Percentiles rank a stretch among this genome's conserved stretches.
Evolutionary conservation across 345 rosid species (phyloP).

Genomic region (Eucalyptus regnans): DNA sequence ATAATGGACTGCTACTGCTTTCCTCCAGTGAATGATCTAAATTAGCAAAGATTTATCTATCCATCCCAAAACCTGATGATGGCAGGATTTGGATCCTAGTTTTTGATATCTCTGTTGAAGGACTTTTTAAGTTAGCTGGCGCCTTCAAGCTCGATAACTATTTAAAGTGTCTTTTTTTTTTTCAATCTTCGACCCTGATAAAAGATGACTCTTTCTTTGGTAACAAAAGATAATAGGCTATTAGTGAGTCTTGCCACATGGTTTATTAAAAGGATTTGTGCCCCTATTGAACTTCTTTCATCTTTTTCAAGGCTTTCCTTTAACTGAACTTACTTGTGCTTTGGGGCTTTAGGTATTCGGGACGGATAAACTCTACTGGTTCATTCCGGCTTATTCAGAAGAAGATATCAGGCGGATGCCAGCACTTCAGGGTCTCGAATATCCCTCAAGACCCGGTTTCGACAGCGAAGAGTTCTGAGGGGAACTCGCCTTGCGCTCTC

Average conservation of each 20-base stretch:
- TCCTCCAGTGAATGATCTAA: neutral
- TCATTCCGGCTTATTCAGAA: conserved; percentile 51
- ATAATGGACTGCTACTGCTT: neutral
- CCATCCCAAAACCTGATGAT: neutral
- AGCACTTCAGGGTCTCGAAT: conserved; percentile 42
- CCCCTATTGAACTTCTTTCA: neutral
- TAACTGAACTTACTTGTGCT: neutral
- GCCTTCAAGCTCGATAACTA: neutral
- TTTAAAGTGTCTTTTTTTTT: neutral
- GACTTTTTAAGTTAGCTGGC: neutral
- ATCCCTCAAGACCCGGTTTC: conserved; percentile 33
- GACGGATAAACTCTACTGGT: conserved; percentile 51
- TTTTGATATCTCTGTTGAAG: neutral
- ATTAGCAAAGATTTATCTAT: neutral
- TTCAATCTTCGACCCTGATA: neutral
- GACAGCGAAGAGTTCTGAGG: conserved; percentile 3
- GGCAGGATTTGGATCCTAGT: neutral
- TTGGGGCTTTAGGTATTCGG: conserved; percentile 47
- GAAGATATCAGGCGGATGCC: conserved; percentile 43
- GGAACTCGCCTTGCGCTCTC: neutral
- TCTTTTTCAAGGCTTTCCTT: neutral
- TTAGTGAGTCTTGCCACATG: neutral
- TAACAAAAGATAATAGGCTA: neutral
- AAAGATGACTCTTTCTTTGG: neutral
- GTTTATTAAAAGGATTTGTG: neutral